Evolutionary conservation across 1,284 basidiomycete genomes (phyloP), one percentile per base, ranked within the genome.

Genomic region (Puccinia horiana): DNA sequence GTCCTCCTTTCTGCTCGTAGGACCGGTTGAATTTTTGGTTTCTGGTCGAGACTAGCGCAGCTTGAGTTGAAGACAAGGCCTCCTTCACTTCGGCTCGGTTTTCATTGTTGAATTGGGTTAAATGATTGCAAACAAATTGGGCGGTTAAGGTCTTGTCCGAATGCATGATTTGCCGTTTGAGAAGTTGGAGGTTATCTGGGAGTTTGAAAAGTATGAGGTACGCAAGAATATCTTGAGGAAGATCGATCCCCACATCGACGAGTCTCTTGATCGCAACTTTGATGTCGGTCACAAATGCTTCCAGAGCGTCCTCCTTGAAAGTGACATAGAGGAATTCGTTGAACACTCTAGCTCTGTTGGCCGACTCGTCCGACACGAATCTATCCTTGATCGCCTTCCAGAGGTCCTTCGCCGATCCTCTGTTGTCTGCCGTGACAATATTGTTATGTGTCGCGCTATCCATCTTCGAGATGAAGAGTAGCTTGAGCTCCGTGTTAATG

Each of bases 321-420:
- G 3, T 69, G 20, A 69, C 67, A 40, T 69, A 69, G 5, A 69
- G 67, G 67, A 69, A 69, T 37, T 69, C 67, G 23, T 69, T 69
- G 67, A 69, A 69, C 4, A 69, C 40, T 47, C 40, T 23, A 44
- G 67, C 67, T 9, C 67, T 4, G n/a, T 69, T 69, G 1, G 67
- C 42, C 6, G 67, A 69, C 23, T 69, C 40, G 26, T 44, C 37
- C 6, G 67, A 69, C 9, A 40, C 67, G 23, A 69, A 69, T n/a
- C 67, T 37, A n/a, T 69, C 67, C 37, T 69, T 69, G 6, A 69
- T 69, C 9, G 67, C 67, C 67, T 69, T 69, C 67, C 37, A 69
- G 37, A 69, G 67, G 5, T 12, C 1, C 23, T 69, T 69, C 14
- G 67, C 67, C 20, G 67, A 69, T n/a, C 67, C 67, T 29, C 67